These are phyloP conservation scores for Ogataea henricii DNA, from an alignment of 805 yeast genomes.

Conservation along the genomic window DNA sequence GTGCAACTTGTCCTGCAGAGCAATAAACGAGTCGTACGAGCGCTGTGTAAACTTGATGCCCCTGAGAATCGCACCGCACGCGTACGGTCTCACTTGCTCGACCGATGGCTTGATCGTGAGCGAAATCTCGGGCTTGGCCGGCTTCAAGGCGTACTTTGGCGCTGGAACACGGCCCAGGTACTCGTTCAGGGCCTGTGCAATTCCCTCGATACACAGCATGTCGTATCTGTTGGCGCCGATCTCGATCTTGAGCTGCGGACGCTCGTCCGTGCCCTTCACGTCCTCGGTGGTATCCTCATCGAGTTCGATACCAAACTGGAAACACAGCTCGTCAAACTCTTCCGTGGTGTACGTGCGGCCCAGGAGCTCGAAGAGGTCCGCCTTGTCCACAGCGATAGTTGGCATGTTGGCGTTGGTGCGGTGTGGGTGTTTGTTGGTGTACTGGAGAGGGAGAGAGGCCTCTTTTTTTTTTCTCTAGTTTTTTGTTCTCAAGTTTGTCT, in stretches of 20 bases:
- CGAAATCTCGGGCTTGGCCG: conserved; percentile 59
- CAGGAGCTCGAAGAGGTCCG: conserved; percentile 81
- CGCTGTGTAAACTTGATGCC: conserved; percentile 79
- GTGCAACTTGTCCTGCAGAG: conserved; percentile 94
- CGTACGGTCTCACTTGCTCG: conserved; percentile 79
- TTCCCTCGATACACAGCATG: conserved; percentile 97
- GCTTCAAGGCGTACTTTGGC: conserved; percentile 67
- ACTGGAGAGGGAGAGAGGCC: background rate
- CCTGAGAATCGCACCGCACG: conserved; percentile 92
- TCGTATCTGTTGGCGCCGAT: conserved; percentile 98
- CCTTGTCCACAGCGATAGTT: conserved; percentile 93
- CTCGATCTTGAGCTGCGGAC: conserved; percentile 97
- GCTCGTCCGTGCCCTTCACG: conserved; percentile 69
- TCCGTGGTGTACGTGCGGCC: conserved; percentile 73
- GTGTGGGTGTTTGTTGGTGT: background rate
- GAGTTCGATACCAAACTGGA: conserved; percentile 95
- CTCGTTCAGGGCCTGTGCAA: conserved; percentile 91
- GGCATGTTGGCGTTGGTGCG: conserved; percentile 64
- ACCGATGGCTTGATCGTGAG: conserved; percentile 79
- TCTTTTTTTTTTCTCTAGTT: no score
- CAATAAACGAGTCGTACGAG: conserved; percentile 90
- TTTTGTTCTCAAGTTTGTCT: background rate
- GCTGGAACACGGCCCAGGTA: conserved; percentile 69
- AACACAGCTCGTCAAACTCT: conserved; percentile 96
- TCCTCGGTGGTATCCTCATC: conserved; percentile 95